A percentile compares a stretch with the other conserved stretches of the same genome.
Conservation (phyloP, 2,329 filamentous ascomycete genomes). For the Thyridium curvatum region DNA sequence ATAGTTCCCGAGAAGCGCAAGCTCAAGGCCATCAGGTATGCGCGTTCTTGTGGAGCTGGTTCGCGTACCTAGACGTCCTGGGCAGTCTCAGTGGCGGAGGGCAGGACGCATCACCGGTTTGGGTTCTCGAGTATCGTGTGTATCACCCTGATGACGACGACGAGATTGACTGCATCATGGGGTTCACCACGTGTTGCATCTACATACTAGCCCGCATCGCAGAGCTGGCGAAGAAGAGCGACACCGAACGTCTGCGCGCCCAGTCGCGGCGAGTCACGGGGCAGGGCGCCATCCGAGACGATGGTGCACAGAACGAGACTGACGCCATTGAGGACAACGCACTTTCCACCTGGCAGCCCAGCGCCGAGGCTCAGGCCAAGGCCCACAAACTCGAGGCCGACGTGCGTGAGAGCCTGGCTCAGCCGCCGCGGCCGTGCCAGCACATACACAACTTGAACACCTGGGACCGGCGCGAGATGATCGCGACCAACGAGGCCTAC, state of each 20-base stretch:
- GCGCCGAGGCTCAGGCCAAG: constrained; percentile 41
- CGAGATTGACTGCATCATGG: constrained; percentile 75
- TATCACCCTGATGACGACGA: constrained; percentile 51
- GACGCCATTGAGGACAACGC: neutral
- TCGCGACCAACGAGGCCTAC: constrained; percentile 70
- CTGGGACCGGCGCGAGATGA: constrained; percentile 58
- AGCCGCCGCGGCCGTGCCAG: constrained; percentile 32
- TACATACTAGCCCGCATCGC: constrained; percentile 67
- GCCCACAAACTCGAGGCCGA: constrained; percentile 56
- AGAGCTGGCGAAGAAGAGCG: constrained; percentile 62
- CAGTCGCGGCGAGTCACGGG: neutral
- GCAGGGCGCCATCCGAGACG: neutral
- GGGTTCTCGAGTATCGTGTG: constrained; percentile 43
- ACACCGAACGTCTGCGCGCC: constrained; percentile 42
- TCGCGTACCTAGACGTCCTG: constrained; percentile 76
- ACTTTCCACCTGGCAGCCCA: constrained; percentile 48
- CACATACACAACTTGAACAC: constrained; percentile 47
- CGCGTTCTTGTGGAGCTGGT: constrained; percentile 75
- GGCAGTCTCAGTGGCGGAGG: constrained; percentile 61
- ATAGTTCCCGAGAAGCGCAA: constrained; percentile 39
- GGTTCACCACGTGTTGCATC: constrained; percentile 68
- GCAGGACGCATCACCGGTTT: constrained; percentile 41
- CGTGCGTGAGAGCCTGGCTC: constrained; percentile 49
- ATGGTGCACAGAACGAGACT: neutral
- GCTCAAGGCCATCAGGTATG: constrained; percentile 52